These are phyloP conservation scores for Aspergillus carlsbadensis DNA, from an alignment of 495 filamentous ascomycete species.

Conservation along the genomic window DNA sequence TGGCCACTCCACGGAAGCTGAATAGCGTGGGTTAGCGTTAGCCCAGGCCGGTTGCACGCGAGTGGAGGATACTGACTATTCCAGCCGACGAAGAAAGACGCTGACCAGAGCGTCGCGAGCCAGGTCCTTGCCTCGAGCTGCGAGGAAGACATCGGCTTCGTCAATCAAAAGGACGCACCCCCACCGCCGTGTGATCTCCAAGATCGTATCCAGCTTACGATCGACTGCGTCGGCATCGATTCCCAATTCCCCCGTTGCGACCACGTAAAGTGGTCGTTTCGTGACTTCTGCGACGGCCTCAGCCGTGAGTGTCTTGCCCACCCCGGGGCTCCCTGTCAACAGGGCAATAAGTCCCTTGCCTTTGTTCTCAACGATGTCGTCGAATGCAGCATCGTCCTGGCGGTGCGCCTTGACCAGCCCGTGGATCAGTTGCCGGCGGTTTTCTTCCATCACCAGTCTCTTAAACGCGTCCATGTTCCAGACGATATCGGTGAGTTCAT, in stretches of 20 bases:
- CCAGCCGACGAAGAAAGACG: conserved; percentile 6
- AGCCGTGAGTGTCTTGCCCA: conserved; percentile 60
- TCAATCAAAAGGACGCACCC: conserved; percentile 47
- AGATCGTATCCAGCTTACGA: conserved; percentile 40
- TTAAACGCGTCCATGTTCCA: conserved; percentile 6
- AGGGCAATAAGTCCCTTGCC: conserved; percentile 61
- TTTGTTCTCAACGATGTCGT: conserved; percentile 28
- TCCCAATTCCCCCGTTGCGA: conserved; percentile 53
- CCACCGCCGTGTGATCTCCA: conserved; percentile 51
- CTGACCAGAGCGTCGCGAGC: conserved; percentile 7
- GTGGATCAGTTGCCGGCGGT: conserved; percentile 3
- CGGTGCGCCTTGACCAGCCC: not conserved
- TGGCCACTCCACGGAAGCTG: not conserved
- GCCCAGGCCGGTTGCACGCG: not conserved
- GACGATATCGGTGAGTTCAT: not conserved
- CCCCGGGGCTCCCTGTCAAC: conserved; percentile 56
- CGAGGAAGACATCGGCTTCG: conserved; percentile 10
- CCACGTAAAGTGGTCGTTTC: conserved; percentile 48
- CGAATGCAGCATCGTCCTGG: not conserved
- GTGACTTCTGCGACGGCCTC: conserved; percentile 52
- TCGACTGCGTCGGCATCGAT: conserved; percentile 49
- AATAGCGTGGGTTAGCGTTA: not conserved
- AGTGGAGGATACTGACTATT: not conserved
- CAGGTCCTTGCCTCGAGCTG: not conserved
- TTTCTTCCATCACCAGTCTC: not conserved